Base-by-base conservation (phyloP, 371 early-diverging fungal species). In the Dinochytrium kinnereticum region DNA sequence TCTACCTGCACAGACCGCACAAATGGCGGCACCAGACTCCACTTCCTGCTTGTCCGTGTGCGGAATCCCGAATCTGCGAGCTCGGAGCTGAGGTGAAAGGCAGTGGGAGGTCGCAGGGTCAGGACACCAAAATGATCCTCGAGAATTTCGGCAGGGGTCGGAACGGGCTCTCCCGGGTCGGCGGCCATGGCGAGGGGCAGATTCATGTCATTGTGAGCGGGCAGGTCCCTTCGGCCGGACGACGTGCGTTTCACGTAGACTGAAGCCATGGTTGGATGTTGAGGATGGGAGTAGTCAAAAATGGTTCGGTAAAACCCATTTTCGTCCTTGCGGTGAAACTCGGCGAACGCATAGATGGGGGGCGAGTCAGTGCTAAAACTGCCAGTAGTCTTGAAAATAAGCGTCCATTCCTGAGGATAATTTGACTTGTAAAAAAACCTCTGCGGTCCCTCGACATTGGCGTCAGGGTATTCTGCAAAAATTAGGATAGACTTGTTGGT, bases 241-340 rank as follows among this genome's bases (percentile, higher is more conserved):
- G 15, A 15, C 28, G 7, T 66, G 24, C 49, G n/a, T n/a, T n/a
- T 10, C 24, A 66, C 49, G 19, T 36, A 40, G 0, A 76, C 59
- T 21, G 76, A 71, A 50, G 70, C 64, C 36, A 72, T 69, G 30
- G 66, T 64, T 21, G 71, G 59, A 57, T 81, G 81, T 53, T 81
- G 78, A 13, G 81, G 81, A 64, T 81, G 79, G 17, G 81, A 79
- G 57, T 81, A 81, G 66, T 81, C 81, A 59, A 75, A 77, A 19
- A 33, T 69, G 10, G 78, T 75, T 1, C 55, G 15, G 61, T 38
- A 59, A 13, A 64, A 24, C 7, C 36, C 51, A 31, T 64, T 37
- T 36, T 55, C 53, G 19, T 33, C 36, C 7, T 19, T 13, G 15
- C 37, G 30, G 17, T 28, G 36, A 37, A 64, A 64, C 64, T 64